phyloP scores from a whole-genome alignment of 129 eudicot species.

The Artemisia tridentata region DNA sequence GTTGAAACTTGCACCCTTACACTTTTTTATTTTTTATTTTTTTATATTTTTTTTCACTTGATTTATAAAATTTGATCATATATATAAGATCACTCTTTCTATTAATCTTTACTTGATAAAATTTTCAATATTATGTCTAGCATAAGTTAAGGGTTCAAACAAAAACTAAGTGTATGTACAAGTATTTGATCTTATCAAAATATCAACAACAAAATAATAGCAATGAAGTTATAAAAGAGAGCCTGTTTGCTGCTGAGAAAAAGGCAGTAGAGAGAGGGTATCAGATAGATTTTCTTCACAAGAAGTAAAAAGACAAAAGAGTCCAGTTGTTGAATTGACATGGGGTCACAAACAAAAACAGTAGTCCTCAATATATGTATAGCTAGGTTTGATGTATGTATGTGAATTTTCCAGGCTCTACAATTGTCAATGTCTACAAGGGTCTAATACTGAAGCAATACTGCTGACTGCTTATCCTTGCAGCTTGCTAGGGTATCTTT shows the following conservation, averaged over 20 bases:
- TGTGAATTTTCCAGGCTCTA: constrained; percentile 21
- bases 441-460: constrained; percentile 31
- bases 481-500: constrained; percentile 32
- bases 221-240: constrained; percentile 27
- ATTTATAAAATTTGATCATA: neutral
- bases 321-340: constrained; percentile 22
- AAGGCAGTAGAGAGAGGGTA: constrained; percentile 20
- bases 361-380: constrained; percentile 24
- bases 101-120: neutral
- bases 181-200: neutral
- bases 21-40: neutral
- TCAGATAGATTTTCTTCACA: constrained; percentile 29
- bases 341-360: constrained; percentile 19
- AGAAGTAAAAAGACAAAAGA: constrained; percentile 34
- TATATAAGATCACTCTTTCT: neutral
- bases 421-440: constrained; percentile 26
- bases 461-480: constrained; percentile 24
- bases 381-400: constrained; percentile 19
- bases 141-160: too few species aligned
- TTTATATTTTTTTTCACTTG: neutral
- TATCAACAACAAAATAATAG: constrained; percentile 22
- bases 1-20: constrained; percentile 16
- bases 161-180: neutral
- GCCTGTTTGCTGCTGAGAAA: constrained; percentile 21
- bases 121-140: neutral